These are phyloP conservation scores for Groenewaldozyma auringiensis DNA, from an alignment of 1,139 yeast genomes.

Conservation along the genomic window DNA sequence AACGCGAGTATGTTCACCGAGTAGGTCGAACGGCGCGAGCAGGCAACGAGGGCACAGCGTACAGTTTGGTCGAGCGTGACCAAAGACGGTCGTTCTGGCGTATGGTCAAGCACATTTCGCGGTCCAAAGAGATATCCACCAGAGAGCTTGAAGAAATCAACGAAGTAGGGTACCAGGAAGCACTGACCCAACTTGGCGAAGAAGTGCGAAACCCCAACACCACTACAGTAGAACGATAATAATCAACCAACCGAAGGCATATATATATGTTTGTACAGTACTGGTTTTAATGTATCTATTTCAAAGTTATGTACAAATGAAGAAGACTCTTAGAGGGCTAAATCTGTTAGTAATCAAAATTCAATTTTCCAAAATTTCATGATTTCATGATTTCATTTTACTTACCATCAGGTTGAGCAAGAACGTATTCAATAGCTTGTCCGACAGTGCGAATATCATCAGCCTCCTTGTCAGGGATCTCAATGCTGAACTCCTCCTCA, in stretches of 20 bases:
- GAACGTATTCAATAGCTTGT: conserved; percentile 73
- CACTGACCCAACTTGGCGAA: conserved; percentile 38
- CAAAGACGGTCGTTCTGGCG: conserved; percentile 59
- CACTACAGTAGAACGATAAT: conserved; percentile 9
- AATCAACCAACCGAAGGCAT: neutral
- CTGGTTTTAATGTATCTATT: neutral
- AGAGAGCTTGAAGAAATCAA: conserved; percentile 12
- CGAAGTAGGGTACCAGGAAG: conserved; percentile 35
- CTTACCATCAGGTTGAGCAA: conserved; percentile 58
- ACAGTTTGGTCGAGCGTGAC: conserved; percentile 65
- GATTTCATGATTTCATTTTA: conserved; percentile 3
- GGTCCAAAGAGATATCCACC: neutral
- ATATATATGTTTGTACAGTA: neutral
- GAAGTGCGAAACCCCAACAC: too few relatives aligned
- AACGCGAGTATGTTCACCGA: conserved; percentile 89
- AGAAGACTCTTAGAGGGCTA: too few relatives aligned
- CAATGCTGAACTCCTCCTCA: conserved; percentile 58
- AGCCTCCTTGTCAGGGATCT: conserved; percentile 84
- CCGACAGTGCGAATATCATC: conserved; percentile 80
- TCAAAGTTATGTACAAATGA: too few relatives aligned
- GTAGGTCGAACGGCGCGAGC: conserved; percentile 98
- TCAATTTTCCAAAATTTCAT: too few relatives aligned
- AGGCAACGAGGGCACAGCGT: conserved; percentile 64
- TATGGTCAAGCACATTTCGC: conserved; percentile 25
- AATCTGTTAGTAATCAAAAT: too few relatives aligned